Evolutionary conservation across 441 rosid genomes (phyloP).

Genomic region (Aquilaria agallochum): DNA sequence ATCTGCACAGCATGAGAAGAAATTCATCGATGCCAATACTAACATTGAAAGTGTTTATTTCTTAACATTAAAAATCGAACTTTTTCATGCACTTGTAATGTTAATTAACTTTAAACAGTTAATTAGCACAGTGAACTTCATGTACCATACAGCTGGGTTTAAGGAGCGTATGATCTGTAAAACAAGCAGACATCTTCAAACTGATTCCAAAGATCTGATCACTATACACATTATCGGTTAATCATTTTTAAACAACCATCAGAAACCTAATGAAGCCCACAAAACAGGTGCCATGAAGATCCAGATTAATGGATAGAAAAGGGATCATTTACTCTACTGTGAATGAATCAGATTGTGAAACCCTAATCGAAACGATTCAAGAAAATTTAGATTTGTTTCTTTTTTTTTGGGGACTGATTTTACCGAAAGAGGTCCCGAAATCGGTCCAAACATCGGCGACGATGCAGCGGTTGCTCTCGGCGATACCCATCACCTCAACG

Average conservation of each 20-base stretch:
- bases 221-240: too few species aligned
- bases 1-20: slow-evolving; percentile 38
- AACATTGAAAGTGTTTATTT: too few species aligned
- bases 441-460: slow-evolving; percentile 71
- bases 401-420: too few species aligned
- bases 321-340: too few species aligned
- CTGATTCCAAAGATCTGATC: neutral
- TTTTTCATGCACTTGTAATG: too few species aligned
- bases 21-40: neutral
- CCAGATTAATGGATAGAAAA: too few species aligned
- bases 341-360: neutral
- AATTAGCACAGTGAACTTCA: too few species aligned
- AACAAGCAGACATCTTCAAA: neutral
- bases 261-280: neutral
- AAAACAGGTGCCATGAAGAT: neutral
- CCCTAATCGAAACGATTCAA: neutral
- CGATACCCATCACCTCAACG: slow-evolving; percentile 80
- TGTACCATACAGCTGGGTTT: neutral
- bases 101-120: too few species aligned
- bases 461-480: slow-evolving; percentile 59
- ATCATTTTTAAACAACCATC: neutral
- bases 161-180: neutral
- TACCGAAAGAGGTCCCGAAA: slow-evolving; percentile 82
- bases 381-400: neutral
- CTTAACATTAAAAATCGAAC: too few species aligned